Percentiles rank a stretch among this genome's conserved stretches.
Conservation (phyloP, 148 eudicot species). For the Cornus kousa region DNA sequence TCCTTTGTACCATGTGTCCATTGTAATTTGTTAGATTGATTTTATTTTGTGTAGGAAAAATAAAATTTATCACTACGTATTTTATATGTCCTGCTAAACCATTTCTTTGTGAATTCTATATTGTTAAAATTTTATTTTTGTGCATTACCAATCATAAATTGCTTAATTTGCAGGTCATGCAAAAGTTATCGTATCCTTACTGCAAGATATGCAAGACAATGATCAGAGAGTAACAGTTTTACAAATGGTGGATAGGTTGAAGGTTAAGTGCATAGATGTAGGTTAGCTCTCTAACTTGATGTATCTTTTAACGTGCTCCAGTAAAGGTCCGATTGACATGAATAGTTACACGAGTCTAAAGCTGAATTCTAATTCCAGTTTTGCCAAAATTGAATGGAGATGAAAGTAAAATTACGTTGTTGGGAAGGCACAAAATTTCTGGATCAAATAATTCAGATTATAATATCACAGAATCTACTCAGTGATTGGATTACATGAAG, state of each 20-base stretch:
- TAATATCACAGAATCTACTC: not conserved
- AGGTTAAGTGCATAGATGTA: constrained; percentile 58
- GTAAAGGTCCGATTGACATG: not conserved
- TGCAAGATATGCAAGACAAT: constrained; percentile 65
- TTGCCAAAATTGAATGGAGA: not conserved
- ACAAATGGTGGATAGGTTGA: constrained; percentile 91
- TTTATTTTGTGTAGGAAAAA: not conserved
- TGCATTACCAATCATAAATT: not conserved
- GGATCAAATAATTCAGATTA: no score
- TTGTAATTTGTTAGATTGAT: not conserved
- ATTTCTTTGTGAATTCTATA: not conserved
- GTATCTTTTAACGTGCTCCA: not conserved
- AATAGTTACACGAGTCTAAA: not conserved
- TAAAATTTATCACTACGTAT: not conserved
- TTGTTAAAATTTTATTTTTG: not conserved
- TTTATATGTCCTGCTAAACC: not conserved
- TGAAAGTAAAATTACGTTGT: not conserved
- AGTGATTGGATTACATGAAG: not conserved
- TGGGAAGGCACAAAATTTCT: not conserved
- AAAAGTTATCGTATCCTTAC: constrained; percentile 54
- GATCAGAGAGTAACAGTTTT: constrained; percentile 81
- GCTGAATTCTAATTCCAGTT: not conserved
- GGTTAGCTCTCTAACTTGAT: constrained; percentile 36
- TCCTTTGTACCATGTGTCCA: not conserved
- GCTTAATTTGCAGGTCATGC: constrained; percentile 60